These are phyloP conservation scores for Tuber umbilicatum DNA, from an alignment of 495 filamentous ascomycete species.

Conservation along the genomic window DNA sequence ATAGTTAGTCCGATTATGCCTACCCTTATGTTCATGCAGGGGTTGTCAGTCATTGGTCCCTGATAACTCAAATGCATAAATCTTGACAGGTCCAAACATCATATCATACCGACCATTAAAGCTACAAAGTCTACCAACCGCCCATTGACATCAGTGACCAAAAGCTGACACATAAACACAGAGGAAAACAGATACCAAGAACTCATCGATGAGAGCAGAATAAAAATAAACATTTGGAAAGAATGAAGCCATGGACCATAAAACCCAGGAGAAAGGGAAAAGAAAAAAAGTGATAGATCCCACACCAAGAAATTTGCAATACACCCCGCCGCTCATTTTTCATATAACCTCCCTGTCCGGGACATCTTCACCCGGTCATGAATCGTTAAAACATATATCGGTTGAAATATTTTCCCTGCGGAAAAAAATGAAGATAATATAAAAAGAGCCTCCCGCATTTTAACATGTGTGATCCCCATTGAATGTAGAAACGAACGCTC, in stretches of 20 bases:
- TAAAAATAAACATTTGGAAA: neutral
- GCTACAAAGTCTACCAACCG: conserved; percentile 3
- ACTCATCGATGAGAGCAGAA: neutral
- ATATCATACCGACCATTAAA: neutral
- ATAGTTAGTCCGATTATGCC: neutral
- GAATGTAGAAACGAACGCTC: neutral
- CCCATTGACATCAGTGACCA: neutral
- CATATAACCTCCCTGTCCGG: neutral
- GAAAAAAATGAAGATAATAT: neutral
- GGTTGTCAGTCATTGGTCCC: neutral
- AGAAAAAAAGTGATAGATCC: neutral
- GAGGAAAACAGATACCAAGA: neutral
- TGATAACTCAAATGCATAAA: neutral
- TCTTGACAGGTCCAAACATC: neutral
- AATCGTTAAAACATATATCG: neutral
- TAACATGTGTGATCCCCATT: neutral
- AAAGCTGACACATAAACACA: neutral
- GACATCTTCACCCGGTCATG: neutral
- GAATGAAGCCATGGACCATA: neutral
- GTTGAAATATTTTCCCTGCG: neutral
- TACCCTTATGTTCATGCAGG: neutral
- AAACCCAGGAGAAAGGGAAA: neutral
- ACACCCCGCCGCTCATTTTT: neutral
- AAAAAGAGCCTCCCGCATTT: neutral
- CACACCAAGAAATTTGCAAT: neutral